Evolutionary conservation across 2,329 filamentous ascomycete genomes (phyloP).

Genomic region (Bipolaris victoriae): DNA sequence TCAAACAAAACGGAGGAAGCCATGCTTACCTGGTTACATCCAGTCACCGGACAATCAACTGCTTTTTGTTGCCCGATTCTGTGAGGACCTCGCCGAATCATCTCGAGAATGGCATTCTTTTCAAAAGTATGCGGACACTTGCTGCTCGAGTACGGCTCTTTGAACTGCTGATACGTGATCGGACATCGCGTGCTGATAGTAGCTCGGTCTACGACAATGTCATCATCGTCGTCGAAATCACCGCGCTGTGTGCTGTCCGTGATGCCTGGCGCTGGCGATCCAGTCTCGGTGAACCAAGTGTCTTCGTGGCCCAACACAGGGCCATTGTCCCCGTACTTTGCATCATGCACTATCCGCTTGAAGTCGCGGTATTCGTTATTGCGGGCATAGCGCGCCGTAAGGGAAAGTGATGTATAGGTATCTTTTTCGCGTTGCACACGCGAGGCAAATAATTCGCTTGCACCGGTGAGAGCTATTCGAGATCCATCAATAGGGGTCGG

Average conservation of each 20-base stretch:
- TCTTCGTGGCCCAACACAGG: conserved; percentile 61
- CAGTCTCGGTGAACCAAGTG: conserved; percentile 67
- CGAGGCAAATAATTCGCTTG: conserved; percentile 47
- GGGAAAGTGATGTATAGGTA: conserved; percentile 50
- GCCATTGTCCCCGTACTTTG: conserved; percentile 60
- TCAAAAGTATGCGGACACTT: conserved; percentile 78
- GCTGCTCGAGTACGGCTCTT: conserved; percentile 68
- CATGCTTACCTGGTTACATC: conserved; percentile 60
- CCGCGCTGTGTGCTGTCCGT: conserved; percentile 43
- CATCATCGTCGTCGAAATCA: conserved; percentile 63
- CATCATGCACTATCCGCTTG: conserved; percentile 66
- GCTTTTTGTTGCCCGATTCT: conserved; percentile 35
- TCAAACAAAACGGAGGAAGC: not conserved
- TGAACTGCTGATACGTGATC: conserved; percentile 68
- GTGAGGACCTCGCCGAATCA: conserved; percentile 45
- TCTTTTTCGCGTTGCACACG: conserved; percentile 52
- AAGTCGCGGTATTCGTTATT: conserved; percentile 68
- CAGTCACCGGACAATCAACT: conserved; percentile 67
- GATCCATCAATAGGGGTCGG: conserved; percentile 46
- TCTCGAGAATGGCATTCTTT: conserved; percentile 66
- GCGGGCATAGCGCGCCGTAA: conserved; percentile 58
- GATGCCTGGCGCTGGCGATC: conserved; percentile 51
- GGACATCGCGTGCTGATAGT: conserved; percentile 72
- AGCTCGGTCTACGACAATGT: conserved; percentile 70
- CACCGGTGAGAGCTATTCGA: conserved; percentile 40